Conservation (phyloP, 306 rosid genomes). For the Lotus japonicus region DNA sequence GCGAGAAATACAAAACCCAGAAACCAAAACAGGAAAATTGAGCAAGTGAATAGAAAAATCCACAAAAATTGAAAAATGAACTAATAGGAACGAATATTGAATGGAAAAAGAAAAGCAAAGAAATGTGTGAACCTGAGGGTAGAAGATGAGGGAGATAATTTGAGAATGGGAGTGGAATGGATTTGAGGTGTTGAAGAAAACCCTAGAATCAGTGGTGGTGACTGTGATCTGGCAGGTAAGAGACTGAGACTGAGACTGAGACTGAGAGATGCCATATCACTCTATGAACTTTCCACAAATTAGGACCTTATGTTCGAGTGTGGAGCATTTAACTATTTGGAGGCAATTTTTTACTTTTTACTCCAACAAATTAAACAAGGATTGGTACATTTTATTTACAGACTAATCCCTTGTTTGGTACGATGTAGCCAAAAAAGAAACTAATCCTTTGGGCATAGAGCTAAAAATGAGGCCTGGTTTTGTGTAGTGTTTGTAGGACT, state of each 20-base stretch:
- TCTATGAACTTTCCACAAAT: background rate
- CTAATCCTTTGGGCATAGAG: too few relatives aligned
- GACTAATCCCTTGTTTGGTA: too few relatives aligned
- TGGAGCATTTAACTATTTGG: too few relatives aligned
- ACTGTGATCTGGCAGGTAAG: background rate
- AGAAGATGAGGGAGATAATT: background rate
- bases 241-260: background rate
- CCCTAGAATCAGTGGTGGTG: slow-evolving; percentile 15
- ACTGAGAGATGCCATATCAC: slow-evolving; percentile 13
- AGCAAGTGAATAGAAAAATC: background rate
- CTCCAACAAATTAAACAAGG: too few relatives aligned
- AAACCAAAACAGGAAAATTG: background rate
- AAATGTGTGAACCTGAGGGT: slow-evolving; percentile 21
- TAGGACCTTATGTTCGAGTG: background rate
- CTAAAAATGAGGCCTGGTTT: too few relatives aligned
- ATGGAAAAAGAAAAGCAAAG: background rate
- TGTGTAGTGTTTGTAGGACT: too few relatives aligned
- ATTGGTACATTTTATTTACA: too few relatives aligned
- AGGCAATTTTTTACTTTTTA: too few relatives aligned
- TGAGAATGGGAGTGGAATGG: background rate
- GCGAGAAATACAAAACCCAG: background rate
- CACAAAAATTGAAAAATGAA: background rate
- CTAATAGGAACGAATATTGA: background rate
- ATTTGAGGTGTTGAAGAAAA: slow-evolving; percentile 19
- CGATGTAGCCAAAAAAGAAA: too few relatives aligned